Evolutionary conservation across 1,139 yeast genomes (phyloP).

Genomic region (Pichia sp.): DNA sequence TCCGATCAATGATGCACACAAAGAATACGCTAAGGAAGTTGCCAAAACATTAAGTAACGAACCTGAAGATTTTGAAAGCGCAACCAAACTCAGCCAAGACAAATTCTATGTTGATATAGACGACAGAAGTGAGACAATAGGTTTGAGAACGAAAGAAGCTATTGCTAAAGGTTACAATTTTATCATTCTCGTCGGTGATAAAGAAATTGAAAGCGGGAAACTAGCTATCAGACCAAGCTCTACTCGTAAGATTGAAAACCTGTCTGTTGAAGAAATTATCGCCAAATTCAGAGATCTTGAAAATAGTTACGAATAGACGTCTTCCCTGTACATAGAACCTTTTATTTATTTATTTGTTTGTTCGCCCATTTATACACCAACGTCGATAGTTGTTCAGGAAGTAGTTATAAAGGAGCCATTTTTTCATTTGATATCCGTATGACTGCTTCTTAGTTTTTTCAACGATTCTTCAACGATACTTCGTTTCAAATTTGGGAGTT

Average conservation of each 20-base stretch:
- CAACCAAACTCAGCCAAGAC: constrained; percentile 53
- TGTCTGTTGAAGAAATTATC: constrained; percentile 47
- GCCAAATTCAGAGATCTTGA: constrained; percentile 50
- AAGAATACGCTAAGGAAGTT: constrained; percentile 49
- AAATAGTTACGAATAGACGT: constrained; percentile 29
- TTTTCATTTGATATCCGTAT: background rate
- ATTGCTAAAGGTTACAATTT: constrained; percentile 72
- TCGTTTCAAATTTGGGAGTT: constrained; percentile 24
- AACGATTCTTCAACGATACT: constrained; percentile 22
- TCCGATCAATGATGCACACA: constrained; percentile 64
- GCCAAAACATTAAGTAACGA: constrained; percentile 48
- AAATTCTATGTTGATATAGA: constrained; percentile 76
- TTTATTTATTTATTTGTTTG: background rate
- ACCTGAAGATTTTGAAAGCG: constrained; percentile 32
- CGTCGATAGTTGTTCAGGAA: too few species aligned
- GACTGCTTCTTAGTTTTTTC: constrained; percentile 10
- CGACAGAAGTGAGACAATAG: constrained; percentile 70
- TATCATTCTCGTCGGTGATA: constrained; percentile 81
- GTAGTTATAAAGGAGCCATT: background rate
- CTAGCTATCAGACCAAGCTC: constrained; percentile 67
- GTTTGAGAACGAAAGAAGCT: constrained; percentile 77
- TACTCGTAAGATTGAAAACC: constrained; percentile 44
- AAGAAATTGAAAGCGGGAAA: constrained; percentile 60
- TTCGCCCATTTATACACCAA: background rate
- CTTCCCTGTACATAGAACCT: background rate